Percentiles rank a stretch among this genome's conserved stretches.
phyloP scores from a whole-genome alignment of 345 rosid genomes.

The Gossypium mustelinum region DNA sequence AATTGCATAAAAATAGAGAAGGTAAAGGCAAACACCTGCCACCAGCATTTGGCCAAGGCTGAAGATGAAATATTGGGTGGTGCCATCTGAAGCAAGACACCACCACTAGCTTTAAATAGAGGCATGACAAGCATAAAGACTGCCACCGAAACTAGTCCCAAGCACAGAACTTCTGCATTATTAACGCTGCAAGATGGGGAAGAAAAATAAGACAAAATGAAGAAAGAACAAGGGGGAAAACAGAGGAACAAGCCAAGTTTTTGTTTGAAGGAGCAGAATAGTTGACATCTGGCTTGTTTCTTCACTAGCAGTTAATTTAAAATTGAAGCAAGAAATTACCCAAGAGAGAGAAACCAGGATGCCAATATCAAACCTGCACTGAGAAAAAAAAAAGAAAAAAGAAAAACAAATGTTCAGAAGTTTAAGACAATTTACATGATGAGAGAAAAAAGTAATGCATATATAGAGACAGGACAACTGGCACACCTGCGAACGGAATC shows the following conservation, averaged over 20 bases:
- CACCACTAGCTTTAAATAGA: constrained; percentile 72
- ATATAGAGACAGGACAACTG: constrained; percentile 14
- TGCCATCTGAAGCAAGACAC: constrained; percentile 89
- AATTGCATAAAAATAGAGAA: not conserved
- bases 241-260: not conserved
- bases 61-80: constrained; percentile 84
- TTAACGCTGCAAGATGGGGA: constrained; percentile 56
- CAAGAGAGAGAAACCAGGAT: constrained; percentile 91
- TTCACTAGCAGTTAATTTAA: not conserved
- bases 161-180: constrained; percentile 90
- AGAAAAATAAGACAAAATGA: constrained; percentile 7
- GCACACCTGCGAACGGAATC: constrained; percentile 90
- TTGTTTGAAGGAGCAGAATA: not conserved
- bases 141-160: constrained; percentile 79
- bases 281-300: not conserved
- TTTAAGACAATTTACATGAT: constrained; percentile 28
- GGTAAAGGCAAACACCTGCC: constrained; percentile 58
- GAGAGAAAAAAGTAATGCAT: not conserved
- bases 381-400: constrained; percentile 35
- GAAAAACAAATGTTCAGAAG: constrained; percentile 11
- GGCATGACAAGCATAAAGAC: constrained; percentile 90
- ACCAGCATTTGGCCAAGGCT: constrained; percentile 78
- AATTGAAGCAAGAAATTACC: constrained; percentile 44
- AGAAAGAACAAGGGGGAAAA: not conserved
- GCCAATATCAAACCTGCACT: constrained; percentile 98